phyloP scores from a whole-genome alignment of 228 moss, liverwort and hornwort species.

The Sphagnum magellanicum region DNA sequence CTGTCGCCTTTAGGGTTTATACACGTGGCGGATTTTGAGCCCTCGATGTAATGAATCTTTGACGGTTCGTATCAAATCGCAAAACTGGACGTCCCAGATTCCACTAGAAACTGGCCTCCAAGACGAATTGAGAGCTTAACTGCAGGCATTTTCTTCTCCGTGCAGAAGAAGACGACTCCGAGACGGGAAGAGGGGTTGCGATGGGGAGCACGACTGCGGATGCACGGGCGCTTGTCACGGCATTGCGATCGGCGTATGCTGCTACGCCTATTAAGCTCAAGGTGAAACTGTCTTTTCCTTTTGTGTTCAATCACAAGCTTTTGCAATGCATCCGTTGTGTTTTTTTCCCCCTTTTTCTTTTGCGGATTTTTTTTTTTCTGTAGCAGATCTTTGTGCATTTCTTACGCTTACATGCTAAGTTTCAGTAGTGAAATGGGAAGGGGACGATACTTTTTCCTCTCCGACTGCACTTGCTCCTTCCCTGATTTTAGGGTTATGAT shows the following conservation, averaged over 20 bases:
- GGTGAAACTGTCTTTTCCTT: conserved; percentile 7
- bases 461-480: too few relatives aligned
- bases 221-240: conserved; percentile 26
- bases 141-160: too few relatives aligned
- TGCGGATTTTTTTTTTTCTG: background rate
- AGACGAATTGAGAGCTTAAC: too few relatives aligned
- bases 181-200: background rate
- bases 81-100: too few relatives aligned
- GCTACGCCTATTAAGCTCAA: conserved; percentile 50
- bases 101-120: too few relatives aligned
- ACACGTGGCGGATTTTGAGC: too few relatives aligned
- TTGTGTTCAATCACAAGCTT: background rate
- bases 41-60: too few relatives aligned
- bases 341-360: too few relatives aligned
- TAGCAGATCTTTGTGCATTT: background rate
- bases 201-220: conserved; percentile 36
- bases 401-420: background rate
- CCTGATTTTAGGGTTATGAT: too few relatives aligned
- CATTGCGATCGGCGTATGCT: conserved; percentile 41
- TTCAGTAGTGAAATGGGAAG: background rate
- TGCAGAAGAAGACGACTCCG: background rate
- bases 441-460: too few relatives aligned
- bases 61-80: too few relatives aligned
- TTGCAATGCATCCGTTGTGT: background rate
- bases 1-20: too few relatives aligned